phyloP scores from a whole-genome alignment of 1,139 yeast genomes.

The Pichia sp. region DNA sequence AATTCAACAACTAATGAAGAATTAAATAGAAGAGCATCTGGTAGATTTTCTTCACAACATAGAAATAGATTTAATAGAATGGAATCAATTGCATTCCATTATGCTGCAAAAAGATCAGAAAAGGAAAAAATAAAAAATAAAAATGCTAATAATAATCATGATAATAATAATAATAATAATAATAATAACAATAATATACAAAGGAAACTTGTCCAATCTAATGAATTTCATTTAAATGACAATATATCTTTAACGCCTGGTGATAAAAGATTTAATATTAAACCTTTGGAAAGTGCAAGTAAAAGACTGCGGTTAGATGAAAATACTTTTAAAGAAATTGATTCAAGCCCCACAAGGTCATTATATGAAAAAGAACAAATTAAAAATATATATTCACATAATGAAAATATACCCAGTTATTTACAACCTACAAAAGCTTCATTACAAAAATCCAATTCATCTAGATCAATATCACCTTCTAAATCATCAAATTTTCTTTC shows the following conservation, averaged over 20 bases:
- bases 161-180: too few relatives aligned
- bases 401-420: conserved; percentile 17
- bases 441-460: conserved; percentile 14
- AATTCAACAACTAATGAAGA: conserved; percentile 21
- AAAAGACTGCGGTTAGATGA: conserved; percentile 23
- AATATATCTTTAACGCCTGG: conserved; percentile 19
- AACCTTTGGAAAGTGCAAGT: conserved; percentile 25
- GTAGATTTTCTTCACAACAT: conserved; percentile 24
- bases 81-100: conserved; percentile 32
- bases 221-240: not conserved
- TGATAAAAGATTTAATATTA: conserved; percentile 21
- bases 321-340: conserved; percentile 24
- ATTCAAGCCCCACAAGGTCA: conserved; percentile 27
- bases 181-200: conserved; percentile 1
- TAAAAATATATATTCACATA: conserved; percentile 17
- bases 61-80: conserved; percentile 27
- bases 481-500: conserved; percentile 11
- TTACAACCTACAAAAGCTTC: conserved; percentile 23
- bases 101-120: conserved; percentile 24
- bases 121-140: not conserved
- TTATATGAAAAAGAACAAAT: conserved; percentile 20
- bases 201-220: conserved; percentile 10
- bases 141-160: not conserved
- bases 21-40: conserved; percentile 23
- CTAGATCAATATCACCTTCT: conserved; percentile 13